Evolutionary conservation across 208 protist genomes (phyloP).

Genomic region (Herpetomonas tarakana): DNA sequence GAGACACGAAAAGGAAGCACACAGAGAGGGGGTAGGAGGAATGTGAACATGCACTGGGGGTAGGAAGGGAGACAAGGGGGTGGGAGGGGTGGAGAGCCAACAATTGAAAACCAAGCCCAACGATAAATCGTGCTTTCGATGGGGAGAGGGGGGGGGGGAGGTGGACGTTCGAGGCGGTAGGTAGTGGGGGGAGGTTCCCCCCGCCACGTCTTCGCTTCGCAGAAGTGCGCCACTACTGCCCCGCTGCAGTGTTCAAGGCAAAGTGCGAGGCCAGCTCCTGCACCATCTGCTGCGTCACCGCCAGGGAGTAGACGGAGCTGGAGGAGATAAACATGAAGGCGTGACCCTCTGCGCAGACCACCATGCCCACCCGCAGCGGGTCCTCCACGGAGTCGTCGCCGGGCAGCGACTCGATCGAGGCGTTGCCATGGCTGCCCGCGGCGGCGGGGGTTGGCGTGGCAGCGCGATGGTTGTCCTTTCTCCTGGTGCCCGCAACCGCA

Average conservation of each 20-base stretch:
- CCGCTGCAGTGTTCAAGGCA: background rate
- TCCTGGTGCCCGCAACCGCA: slow-evolving; percentile 1
- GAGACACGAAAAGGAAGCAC: no score
- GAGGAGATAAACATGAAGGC: slow-evolving; percentile 63
- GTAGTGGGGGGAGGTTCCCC: no score
- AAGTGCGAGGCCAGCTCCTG: slow-evolving; percentile 50
- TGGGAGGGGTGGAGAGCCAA: no score
- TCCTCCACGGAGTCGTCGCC: slow-evolving; percentile 25
- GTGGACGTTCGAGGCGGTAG: no score
- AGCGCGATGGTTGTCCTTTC: background rate
- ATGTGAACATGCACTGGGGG: no score
- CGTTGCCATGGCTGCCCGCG: background rate
- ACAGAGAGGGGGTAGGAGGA: no score
- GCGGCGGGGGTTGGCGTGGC: background rate
- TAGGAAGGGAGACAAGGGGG: no score
- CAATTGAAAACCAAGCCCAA: no score
- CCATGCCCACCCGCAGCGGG: slow-evolving; percentile 58
- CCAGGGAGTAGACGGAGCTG: slow-evolving; percentile 29
- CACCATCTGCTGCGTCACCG: slow-evolving; percentile 36
- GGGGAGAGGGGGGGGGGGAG: no score
- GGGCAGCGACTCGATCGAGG: slow-evolving; percentile 7
- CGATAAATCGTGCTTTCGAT: no score
- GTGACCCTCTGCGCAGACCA: slow-evolving; percentile 51
- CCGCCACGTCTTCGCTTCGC: no score
- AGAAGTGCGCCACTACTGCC: no score